These are phyloP conservation scores for Leishmania amazonensis DNA, from an alignment of 208 protist species.

Conservation along the genomic window DNA sequence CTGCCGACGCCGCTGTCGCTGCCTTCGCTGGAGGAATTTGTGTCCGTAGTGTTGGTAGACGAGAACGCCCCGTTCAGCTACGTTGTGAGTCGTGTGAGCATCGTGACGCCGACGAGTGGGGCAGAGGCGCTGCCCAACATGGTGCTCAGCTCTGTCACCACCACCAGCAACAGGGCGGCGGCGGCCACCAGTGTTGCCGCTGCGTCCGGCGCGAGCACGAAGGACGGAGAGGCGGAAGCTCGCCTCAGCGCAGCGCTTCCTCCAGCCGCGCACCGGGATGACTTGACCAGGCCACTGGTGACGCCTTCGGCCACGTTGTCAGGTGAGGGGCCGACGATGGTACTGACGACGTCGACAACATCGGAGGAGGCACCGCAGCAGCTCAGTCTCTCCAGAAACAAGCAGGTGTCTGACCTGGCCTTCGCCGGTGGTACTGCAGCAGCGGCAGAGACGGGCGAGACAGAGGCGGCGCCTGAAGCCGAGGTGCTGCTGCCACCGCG, in stretches of 20 bases:
- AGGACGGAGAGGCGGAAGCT: neutral
- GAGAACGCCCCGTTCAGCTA: constrained; percentile 73
- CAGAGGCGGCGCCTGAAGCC: neutral
- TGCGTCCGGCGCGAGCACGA: neutral
- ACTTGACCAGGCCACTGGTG: neutral
- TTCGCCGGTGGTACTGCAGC: neutral
- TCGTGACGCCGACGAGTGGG: constrained; percentile 44
- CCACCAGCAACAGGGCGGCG: neutral
- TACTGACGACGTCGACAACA: neutral
- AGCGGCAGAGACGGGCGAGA: neutral
- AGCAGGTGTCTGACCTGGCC: constrained; percentile 1
- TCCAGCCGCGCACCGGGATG: neutral
- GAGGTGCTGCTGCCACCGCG: neutral
- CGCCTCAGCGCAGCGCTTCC: neutral
- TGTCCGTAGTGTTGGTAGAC: constrained; percentile 73
- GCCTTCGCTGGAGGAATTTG: constrained; percentile 64
- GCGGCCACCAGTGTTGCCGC: neutral
- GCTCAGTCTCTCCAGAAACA: neutral
- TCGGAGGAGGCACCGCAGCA: neutral
- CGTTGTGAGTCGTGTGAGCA: constrained; percentile 55
- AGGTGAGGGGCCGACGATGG: neutral
- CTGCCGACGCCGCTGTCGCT: constrained; percentile 28
- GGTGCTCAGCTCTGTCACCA: constrained; percentile 10
- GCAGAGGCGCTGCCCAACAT: constrained; percentile 23
- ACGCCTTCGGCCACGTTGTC: neutral